Conservation (phyloP, 2,329 filamentous ascomycete species). For the Cordyceps cicadae region DNA sequence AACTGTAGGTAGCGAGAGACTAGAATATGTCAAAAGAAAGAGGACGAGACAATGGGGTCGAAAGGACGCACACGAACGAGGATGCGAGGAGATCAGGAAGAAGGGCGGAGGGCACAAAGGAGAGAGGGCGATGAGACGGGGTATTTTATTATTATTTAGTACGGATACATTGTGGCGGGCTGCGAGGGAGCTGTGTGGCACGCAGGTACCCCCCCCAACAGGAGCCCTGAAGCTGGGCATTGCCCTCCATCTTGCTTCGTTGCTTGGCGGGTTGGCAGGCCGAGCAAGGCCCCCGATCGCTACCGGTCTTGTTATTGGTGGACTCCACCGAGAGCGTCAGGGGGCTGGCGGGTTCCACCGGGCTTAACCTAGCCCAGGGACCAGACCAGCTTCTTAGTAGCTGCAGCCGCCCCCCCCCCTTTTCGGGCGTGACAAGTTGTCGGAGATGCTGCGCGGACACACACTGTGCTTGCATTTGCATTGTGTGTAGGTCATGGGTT, state of each 20-base stretch:
- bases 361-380: too few species aligned
- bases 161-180: background rate
- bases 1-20: slow-evolving; percentile 11
- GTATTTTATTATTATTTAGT: slow-evolving; percentile 14
- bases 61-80: background rate
- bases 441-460: background rate
- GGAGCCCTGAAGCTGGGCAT: background rate
- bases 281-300: background rate
- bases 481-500: background rate
- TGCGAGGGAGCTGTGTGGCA: background rate
- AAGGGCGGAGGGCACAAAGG: background rate
- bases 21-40: slow-evolving; percentile 8
- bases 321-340: background rate
- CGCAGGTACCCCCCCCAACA: background rate
- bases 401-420: background rate
- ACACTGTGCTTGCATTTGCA: background rate
- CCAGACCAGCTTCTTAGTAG: too few species aligned
- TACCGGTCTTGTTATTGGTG: background rate
- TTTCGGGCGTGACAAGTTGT: background rate
- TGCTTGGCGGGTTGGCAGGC: too few species aligned
- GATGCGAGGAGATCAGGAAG: slow-evolving; percentile 2
- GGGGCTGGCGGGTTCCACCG: too few species aligned
- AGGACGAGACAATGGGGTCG: background rate
- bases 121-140: background rate
- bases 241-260: too few species aligned